A percentile compares a stretch with the other conserved stretches of the same genome.
Conservation (phyloP, 148 eudicot species). For the Rheum nobile region DNA sequence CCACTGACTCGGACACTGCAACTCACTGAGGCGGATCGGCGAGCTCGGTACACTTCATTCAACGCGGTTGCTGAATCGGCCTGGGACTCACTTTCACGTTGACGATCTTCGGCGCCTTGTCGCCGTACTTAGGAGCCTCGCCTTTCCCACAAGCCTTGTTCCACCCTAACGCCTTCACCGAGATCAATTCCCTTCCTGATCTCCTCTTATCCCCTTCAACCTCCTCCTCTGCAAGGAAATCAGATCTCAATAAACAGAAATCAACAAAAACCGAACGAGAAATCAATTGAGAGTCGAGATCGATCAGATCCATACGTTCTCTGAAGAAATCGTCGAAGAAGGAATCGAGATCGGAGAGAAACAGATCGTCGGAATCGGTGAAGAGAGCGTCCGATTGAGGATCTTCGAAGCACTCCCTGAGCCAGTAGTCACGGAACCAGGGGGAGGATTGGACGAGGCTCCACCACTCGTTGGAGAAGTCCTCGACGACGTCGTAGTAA, state of each 20-base stretch:
- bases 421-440: conserved; percentile 87
- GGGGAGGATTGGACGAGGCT: conserved; percentile 66
- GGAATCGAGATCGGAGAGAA: conserved; percentile 31
- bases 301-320: conserved; percentile 17
- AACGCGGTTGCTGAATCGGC: conserved; percentile 79
- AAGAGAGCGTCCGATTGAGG: conserved; percentile 18
- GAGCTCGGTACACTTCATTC: conserved; percentile 16
- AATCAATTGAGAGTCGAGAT: background rate
- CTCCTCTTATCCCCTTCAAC: conserved; percentile 18
- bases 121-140: conserved; percentile 13
- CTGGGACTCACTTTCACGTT: conserved; percentile 53
- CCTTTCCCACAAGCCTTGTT: background rate
- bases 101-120: conserved; percentile 77
- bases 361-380: conserved; percentile 17
- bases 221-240: conserved; percentile 20
- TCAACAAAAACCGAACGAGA: background rate
- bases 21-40: conserved; percentile 5
- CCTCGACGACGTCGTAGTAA: conserved; percentile 58
- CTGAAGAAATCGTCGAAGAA: conserved; percentile 14
- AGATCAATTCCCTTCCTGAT: conserved; percentile 32
- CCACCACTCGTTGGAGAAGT: conserved; percentile 87
- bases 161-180: conserved; percentile 45
- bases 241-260: conserved; percentile 1
- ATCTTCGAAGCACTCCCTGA: conserved; percentile 50
- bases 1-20: conserved; percentile 9